Base-by-base conservation (phyloP, 768 basidiomycete species). In the Porphyrellus cyaneotinctus region DNA sequence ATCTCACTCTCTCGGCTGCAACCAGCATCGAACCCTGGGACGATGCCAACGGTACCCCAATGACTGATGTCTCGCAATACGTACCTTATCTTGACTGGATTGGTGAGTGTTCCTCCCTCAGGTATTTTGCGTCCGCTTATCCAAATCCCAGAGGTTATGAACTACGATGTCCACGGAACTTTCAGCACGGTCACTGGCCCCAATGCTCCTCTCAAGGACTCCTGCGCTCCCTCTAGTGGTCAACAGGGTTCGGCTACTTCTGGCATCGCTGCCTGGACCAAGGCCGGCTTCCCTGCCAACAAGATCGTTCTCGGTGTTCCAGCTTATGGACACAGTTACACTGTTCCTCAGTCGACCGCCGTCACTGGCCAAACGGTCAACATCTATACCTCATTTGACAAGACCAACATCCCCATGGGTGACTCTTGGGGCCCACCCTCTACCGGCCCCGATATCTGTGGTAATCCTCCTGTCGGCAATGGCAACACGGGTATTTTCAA, bases 281-380 rank as follows among this genome's bases (percentile, higher is more conserved):
- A 63, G 0, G 92, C 92, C 35, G 88, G 89, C 12, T 84, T 97
- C 70, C 87, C 92, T 17, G 70, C 76, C 9, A 52, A 56, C 47
- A 71, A 88, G 72, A 84, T 95, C 52, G 81, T 92, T 26, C 81
- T 97, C 8, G 95, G 93, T 48, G 83, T 95, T 1, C 82, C 93
- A 13, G 73, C 85, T 17, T 95, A 91, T 69, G 91, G 90, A 1
- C 91, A 91, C 70, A 83, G 89, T 20, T 94, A 75, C 75, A 70
- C 37, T 0, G 68, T 69, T 5, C 20, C 57, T 18, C 58, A 58
- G n/a, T 63, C 65, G 24, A 54, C 62, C 4, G 62, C 65, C 24
- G 53, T 64, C 48, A 47, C 59, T 15, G 49, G 43, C 11, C 41
- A 12, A 45, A 56, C 59, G 10, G 64, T 86, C 28, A 69, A 70